Evolutionary conservation across 2,329 filamentous ascomycete species (phyloP).

Genomic region (Rhinocladiella mackenziei): DNA sequence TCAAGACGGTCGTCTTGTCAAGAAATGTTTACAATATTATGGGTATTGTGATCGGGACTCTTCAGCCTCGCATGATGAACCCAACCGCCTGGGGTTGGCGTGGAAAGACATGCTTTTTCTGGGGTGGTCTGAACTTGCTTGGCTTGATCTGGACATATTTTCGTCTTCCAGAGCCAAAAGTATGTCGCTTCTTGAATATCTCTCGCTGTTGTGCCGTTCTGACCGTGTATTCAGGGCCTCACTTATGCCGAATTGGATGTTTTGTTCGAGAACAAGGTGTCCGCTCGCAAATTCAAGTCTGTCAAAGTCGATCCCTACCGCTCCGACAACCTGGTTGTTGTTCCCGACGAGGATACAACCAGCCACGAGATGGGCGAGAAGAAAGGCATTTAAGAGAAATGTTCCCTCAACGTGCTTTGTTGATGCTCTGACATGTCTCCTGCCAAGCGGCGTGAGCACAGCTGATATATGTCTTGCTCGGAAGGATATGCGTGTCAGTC

Average conservation of each 20-base stretch:
- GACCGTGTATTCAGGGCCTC: conserved; percentile 32
- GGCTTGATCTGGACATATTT: conserved; percentile 43
- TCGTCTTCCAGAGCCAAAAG: conserved; percentile 41
- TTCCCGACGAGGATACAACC: conserved; percentile 24
- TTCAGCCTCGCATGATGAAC: conserved; percentile 38
- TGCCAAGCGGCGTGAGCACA: not conserved
- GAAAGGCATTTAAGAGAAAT: conserved; percentile 19
- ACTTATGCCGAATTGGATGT: conserved; percentile 43
- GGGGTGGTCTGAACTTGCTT: conserved; percentile 36
- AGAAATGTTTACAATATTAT: conserved; percentile 50
- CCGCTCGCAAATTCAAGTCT: conserved; percentile 39
- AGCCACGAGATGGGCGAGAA: conserved; percentile 23
- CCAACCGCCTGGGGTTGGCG: conserved; percentile 38
- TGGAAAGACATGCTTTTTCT: conserved; percentile 41
- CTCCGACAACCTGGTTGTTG: conserved; percentile 29
- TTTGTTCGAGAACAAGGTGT: conserved; percentile 40
- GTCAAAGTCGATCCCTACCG: conserved; percentile 35
- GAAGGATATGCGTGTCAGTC: too few species aligned
- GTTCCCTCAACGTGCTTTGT: not conserved
- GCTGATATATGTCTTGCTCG: too few species aligned
- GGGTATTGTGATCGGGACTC: conserved; percentile 34
- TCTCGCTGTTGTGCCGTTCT: conserved; percentile 2
- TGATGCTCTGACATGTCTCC: too few species aligned
- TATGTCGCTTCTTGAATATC: conserved; percentile 7
- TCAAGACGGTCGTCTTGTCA: conserved; percentile 54